A percentile compares a stretch with the other conserved stretches of the same genome.
These are phyloP conservation scores for Mycena haematopus DNA, from an alignment of 768 basidiomycete genomes.

Conservation along the genomic window DNA sequence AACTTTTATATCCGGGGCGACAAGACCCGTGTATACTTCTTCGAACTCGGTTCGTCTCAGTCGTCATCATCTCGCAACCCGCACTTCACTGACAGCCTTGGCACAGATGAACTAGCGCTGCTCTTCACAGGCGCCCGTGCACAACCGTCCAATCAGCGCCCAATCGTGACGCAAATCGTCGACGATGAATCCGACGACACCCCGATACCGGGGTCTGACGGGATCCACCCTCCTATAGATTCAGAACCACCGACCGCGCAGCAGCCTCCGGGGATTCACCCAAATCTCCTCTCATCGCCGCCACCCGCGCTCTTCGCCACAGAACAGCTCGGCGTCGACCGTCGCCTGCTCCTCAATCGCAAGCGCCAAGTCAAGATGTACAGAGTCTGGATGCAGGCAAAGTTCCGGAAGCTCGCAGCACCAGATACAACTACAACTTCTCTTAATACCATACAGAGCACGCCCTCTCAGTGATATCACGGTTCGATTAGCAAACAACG, in stretches of 20 bases:
- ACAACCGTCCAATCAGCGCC: constrained; percentile 41
- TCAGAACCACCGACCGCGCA: neutral
- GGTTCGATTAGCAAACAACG: too few relatives aligned
- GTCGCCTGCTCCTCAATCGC: constrained; percentile 89
- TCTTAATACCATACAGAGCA: too few relatives aligned
- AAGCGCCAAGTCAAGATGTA: constrained; percentile 98
- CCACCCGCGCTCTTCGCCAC: constrained; percentile 74
- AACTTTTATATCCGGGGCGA: constrained; percentile 98
- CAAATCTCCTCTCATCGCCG: constrained; percentile 47
- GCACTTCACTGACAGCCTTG: neutral
- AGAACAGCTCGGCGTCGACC: constrained; percentile 89
- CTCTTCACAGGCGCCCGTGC: constrained; percentile 73
- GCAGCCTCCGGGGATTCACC: constrained; percentile 37
- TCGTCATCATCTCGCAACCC: neutral
- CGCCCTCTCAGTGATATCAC: too few relatives aligned
- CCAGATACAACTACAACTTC: too few relatives aligned
- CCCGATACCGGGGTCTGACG: neutral
- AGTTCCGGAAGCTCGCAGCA: constrained; percentile 61
- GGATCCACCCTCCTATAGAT: neutral
- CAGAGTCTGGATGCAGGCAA: constrained; percentile 92
- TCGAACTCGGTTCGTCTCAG: constrained; percentile 70
- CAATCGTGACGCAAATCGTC: constrained; percentile 41
- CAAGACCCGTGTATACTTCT: constrained; percentile 97
- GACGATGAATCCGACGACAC: constrained; percentile 41
- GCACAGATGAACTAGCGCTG: constrained; percentile 75